Conservation (phyloP, 2,329 filamentous ascomycete genomes). For the Huntiella omanensis region DNA sequence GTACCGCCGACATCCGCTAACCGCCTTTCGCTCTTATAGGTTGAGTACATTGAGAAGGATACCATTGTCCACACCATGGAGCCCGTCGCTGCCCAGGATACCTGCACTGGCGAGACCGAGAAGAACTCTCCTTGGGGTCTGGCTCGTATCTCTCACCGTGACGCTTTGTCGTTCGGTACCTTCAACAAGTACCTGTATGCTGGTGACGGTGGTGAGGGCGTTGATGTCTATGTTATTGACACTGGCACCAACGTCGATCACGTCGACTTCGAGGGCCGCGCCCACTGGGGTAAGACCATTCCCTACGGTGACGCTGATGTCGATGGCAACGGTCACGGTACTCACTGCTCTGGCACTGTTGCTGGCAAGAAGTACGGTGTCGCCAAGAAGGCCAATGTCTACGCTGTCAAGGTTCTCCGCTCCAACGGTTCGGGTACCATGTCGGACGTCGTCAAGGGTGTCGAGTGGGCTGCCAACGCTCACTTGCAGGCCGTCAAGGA, state of each 20-base stretch:
- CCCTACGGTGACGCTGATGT: conserved; percentile 65
- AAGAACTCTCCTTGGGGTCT: conserved; percentile 97
- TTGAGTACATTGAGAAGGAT: conserved; percentile 92
- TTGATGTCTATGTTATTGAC: conserved; percentile 97
- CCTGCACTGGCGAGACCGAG: conserved; percentile 46
- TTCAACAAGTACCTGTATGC: conserved; percentile 98
- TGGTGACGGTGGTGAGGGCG: conserved; percentile 78
- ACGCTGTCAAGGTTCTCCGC: conserved; percentile 93
- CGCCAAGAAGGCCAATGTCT: conserved; percentile 93
- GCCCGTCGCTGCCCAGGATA: conserved; percentile 18
- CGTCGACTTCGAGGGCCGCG: conserved; percentile 93
- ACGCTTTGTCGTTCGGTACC: conserved; percentile 67
- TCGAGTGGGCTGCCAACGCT: conserved; percentile 74
- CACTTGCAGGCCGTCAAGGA: conserved; percentile 58
- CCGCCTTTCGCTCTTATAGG: conserved; percentile 31
- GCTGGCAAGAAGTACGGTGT: conserved; percentile 98
- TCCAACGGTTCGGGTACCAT: conserved; percentile 97
- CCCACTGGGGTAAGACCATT: conserved; percentile 93
- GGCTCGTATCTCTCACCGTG: conserved; percentile 90
- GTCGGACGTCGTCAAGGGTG: conserved; percentile 96
- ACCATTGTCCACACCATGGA: conserved; percentile 70
- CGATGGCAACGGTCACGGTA: conserved; percentile 96
- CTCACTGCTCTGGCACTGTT: conserved; percentile 96
- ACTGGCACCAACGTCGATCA: conserved; percentile 88
- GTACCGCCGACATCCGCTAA: no score